Percentiles rank a stretch among this genome's conserved stretches.
Evolutionary conservation across 495 filamentous ascomycete species (phyloP).

Genomic region (Xylaria nigripes): DNA sequence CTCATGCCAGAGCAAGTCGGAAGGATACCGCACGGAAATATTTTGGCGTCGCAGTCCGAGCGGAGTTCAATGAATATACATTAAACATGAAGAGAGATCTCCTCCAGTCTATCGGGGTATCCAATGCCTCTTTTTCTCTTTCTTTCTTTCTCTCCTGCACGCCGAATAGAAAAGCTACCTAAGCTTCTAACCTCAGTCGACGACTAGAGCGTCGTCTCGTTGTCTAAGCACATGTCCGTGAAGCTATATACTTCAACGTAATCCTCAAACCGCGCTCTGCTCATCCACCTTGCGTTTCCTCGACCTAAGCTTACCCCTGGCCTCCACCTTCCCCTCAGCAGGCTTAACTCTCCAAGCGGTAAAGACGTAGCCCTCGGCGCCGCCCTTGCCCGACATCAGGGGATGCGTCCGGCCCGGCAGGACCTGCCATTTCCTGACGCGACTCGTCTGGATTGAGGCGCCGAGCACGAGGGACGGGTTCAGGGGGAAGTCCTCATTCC

Average conservation of each 20-base stretch:
- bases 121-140: too few relatives aligned
- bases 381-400: slow-evolving; percentile 79
- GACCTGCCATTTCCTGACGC: slow-evolving; percentile 77
- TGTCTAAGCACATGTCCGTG: not conserved
- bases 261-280: not conserved
- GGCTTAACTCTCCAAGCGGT: slow-evolving; percentile 75
- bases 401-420: slow-evolving; percentile 89
- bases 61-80: not conserved
- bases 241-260: not conserved
- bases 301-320: slow-evolving; percentile 65
- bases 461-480: slow-evolving; percentile 77
- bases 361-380: slow-evolving; percentile 86
- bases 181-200: not conserved
- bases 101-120: not conserved
- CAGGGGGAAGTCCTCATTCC: slow-evolving; percentile 65
- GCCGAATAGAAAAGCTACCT: not conserved
- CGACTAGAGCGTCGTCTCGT: not conserved
- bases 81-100: not conserved
- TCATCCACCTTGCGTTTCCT: slow-evolving; percentile 46
- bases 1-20: not conserved
- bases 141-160: too few relatives aligned
- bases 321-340: slow-evolving; percentile 65
- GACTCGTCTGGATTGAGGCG: slow-evolving; percentile 67
- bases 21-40: not conserved
- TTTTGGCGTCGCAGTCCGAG: not conserved